Percentiles rank a stretch among this genome's conserved stretches.
phyloP scores from a whole-genome alignment of 805 yeast species.

The Yarrowia sp. region DNA sequence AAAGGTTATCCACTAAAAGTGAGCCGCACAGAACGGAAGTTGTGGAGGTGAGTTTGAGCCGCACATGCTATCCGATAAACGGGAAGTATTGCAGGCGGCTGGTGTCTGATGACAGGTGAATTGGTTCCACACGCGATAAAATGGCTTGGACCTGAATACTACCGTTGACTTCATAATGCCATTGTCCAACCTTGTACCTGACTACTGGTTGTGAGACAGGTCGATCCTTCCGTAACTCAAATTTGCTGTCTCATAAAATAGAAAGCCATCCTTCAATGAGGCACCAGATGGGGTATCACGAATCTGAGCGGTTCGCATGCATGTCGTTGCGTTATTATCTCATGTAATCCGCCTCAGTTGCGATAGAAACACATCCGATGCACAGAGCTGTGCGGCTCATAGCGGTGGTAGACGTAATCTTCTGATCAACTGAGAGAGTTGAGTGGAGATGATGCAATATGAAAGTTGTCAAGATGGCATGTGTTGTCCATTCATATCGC shows the following conservation, averaged over 20 bases:
- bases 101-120: not conserved
- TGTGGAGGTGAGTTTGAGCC: not conserved
- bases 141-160: too few relatives aligned
- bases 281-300: not conserved
- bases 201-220: constrained; percentile 10
- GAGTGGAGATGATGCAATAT: too few relatives aligned
- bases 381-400: too few relatives aligned
- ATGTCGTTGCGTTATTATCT: not conserved
- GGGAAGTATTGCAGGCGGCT: not conserved
- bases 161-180: too few relatives aligned
- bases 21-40: constrained; percentile 12
- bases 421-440: too few relatives aligned
- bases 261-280: not conserved
- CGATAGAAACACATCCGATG: too few relatives aligned
- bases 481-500: too few relatives aligned
- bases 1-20: not conserved
- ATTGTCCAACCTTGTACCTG: constrained; percentile 1
- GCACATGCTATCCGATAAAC: not conserved
- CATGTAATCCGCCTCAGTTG: not conserved
- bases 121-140: too few relatives aligned
- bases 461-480: too few relatives aligned
- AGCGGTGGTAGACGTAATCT: too few relatives aligned
- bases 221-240: not conserved
- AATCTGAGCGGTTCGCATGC: not conserved
- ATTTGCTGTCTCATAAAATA: not conserved